Evolutionary conservation across 164 flowering plant genomes (phyloP), one percentile per base, ranked within the genome.

Genomic region (Annona squamosa): DNA sequence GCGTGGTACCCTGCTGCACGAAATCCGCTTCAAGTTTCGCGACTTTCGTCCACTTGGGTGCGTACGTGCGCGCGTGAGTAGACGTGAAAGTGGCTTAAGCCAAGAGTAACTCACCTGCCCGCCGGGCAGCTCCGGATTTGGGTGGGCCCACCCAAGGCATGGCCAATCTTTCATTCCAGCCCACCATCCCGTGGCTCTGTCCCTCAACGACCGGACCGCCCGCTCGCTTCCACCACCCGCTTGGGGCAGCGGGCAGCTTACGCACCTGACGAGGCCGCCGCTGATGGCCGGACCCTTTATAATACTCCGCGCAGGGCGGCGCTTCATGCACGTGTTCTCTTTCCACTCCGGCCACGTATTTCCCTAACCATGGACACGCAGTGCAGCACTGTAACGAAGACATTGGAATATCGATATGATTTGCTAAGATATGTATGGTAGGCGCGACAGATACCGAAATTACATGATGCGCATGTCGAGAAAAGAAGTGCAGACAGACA

Each of bases 201-300:
- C 81, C 67, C 81, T 79, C 65, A 75, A 76, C 63, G 46, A 79
- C 78, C 81, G 76, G 73, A 75, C 81, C 75, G 45, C 43, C 59
- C 64, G 68, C 71, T 71, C 16, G 62, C 47, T 68, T 71, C 68
- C 68, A 76, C 63, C 63, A 67, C 67, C 75, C 16, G 59, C 76
- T 69, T 74, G 59, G 67, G 71, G 59, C 72, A 74, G 68, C 67
- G 76, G 71, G 65, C 71, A 69, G 57, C 45, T 3, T 12, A 42
- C 3, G 16, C 59, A 10, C 59, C 3, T 0, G 10, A 5, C 3
- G 13, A 16, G 9, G 13, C 59, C 17, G 1, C 13, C 9, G 10
- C 17, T 26, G 37, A 26, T 26, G 37, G 37, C 37, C 37, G 37
- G 37, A 26, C 37, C 37, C 37, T 26, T 26, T 26, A 26, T 26